Conservation (phyloP, 2,329 filamentous ascomycete species). For the Ophiostoma triangulosporum region DNA sequence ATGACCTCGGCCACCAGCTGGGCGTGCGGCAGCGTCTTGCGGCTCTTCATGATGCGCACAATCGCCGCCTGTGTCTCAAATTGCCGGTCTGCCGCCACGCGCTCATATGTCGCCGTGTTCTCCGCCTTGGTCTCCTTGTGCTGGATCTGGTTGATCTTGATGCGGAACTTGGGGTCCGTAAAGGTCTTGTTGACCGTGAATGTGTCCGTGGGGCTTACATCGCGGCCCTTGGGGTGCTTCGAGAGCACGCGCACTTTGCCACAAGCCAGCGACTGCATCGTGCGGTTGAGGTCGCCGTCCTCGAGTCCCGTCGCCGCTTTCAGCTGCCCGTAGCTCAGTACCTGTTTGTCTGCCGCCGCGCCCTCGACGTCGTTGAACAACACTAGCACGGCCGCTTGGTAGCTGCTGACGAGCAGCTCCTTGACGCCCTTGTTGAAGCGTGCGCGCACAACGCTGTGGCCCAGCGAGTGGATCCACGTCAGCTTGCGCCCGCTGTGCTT, state of each 20-base stretch:
- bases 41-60: conserved; percentile 90
- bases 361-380: conserved; percentile 61
- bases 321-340: conserved; percentile 64
- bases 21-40: conserved; percentile 75
- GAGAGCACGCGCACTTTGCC: conserved; percentile 71
- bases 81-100: conserved; percentile 76
- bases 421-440: conserved; percentile 68
- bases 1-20: conserved; percentile 88
- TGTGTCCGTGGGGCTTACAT: conserved; percentile 64
- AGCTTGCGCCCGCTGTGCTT: conserved; percentile 83
- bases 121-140: conserved; percentile 91
- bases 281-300: conserved; percentile 70
- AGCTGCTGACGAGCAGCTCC: conserved; percentile 80
- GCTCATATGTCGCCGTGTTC: conserved; percentile 85
- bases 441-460: conserved; percentile 76
- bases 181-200: conserved; percentile 75
- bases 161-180: conserved; percentile 52
- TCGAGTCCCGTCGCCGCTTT: conserved; percentile 59
- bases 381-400: conserved; percentile 81
- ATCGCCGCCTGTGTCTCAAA: conserved; percentile 97
- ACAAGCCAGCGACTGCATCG: conserved; percentile 88
- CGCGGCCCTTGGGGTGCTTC: conserved; percentile 75
- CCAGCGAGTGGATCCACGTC: conserved; percentile 86
- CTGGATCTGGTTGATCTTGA: conserved; percentile 99
- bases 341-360: conserved; percentile 28